phyloP scores from a whole-genome alignment of 1,139 yeast species.

The Geotrichum citri-aurantii region DNA sequence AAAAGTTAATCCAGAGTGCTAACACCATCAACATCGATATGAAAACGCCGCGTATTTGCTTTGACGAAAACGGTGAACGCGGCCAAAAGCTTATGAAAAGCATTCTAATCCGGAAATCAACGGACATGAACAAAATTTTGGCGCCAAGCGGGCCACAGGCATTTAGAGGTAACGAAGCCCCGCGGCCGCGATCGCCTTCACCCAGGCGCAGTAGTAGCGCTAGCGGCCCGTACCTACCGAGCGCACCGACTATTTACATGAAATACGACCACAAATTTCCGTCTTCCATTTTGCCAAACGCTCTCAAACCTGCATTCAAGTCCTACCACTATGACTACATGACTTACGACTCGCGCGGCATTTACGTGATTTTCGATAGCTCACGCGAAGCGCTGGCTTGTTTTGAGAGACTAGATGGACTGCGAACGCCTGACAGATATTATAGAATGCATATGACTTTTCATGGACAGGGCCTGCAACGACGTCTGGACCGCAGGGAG shows the following conservation, averaged over 20 bases:
- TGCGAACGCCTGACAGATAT: neutral
- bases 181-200: neutral
- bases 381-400: neutral
- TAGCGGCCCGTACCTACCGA: neutral
- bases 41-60: conserved; percentile 30
- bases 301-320: conserved; percentile 7
- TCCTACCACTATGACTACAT: neutral
- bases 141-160: conserved; percentile 8
- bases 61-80: conserved; percentile 34
- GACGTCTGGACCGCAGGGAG: neutral
- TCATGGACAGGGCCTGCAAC: neutral
- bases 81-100: conserved; percentile 27
- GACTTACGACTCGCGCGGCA: conserved; percentile 54
- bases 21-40: conserved; percentile 35
- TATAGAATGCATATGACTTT: neutral
- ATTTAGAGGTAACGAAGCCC: neutral
- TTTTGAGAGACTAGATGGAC: neutral
- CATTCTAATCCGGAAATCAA: conserved; percentile 21
- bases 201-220: neutral
- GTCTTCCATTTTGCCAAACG: conserved; percentile 6
- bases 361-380: conserved; percentile 46
- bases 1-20: conserved; percentile 37
- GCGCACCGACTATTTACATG: conserved; percentile 9
- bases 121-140: conserved; percentile 6
- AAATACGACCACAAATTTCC: conserved; percentile 7